Evolutionary conservation across 2,329 filamentous ascomycete species (phyloP).

Genomic region (Fusarium sp.): DNA sequence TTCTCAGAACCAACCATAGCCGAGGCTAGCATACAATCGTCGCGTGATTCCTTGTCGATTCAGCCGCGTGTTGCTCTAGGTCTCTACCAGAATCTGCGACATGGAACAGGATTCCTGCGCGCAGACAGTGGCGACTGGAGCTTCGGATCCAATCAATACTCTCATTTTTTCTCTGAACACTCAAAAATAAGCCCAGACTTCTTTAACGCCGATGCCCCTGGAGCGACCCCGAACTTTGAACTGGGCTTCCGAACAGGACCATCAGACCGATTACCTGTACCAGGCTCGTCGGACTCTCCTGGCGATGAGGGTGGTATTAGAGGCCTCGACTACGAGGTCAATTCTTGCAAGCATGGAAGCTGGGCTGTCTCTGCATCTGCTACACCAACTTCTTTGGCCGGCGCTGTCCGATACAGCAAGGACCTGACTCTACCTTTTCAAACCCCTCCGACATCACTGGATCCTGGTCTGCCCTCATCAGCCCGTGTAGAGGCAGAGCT

Average conservation of each 20-base stretch:
- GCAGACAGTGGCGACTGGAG: constrained; percentile 56
- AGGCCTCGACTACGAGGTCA: constrained; percentile 47
- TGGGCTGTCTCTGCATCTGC: constrained; percentile 54
- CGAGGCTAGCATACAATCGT: constrained; percentile 48
- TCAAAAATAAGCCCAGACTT: constrained; percentile 44
- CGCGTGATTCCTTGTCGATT: constrained; percentile 27
- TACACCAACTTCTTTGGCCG: constrained; percentile 41
- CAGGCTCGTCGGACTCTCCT: constrained; percentile 21
- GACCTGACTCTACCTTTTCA: constrained; percentile 46
- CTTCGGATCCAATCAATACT: constrained; percentile 41
- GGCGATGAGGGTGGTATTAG: constrained; percentile 48
- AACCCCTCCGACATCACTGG: constrained; percentile 16
- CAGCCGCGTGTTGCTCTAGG: constrained; percentile 46
- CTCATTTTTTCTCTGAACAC: constrained; percentile 47
- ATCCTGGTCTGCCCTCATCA: constrained; percentile 17
- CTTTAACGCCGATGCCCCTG: constrained; percentile 44
- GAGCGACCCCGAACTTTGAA: constrained; percentile 51
- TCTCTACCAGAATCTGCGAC: constrained; percentile 46
- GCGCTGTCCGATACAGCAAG: constrained; percentile 48
- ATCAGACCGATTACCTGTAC: constrained; percentile 8
- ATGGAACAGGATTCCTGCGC: constrained; percentile 51
- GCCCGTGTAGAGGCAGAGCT: constrained; percentile 56
- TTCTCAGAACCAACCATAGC: constrained; percentile 47
- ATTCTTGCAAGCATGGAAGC: constrained; percentile 45
- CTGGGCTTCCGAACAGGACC: constrained; percentile 50